Base-by-base conservation (phyloP, 192 early-diverging fungal species). In the Gamsiella multidivaricata region DNA sequence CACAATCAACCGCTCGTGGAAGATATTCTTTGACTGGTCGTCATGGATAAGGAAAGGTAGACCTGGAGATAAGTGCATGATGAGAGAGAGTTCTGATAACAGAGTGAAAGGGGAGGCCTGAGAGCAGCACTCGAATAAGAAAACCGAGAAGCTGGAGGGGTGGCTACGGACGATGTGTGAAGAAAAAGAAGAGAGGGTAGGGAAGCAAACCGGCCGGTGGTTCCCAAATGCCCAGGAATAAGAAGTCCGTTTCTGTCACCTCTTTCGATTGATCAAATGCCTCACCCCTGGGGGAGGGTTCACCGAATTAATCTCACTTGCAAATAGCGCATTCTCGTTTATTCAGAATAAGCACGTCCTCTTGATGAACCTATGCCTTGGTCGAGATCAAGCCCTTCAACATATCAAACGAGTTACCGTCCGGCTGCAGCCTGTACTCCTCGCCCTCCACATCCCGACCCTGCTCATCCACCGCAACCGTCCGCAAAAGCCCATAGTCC, bases 321-420 rank as follows among this genome's bases (percentile, higher is more conserved):
- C 14, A n/a, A 9, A 17, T n/a, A 50, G 9, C 8, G 1, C n/a
- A 3, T 22, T 0, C 47, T 22, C 22, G 20, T 22, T n/a, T 50
- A 50, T 53, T 31, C 41, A 2, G 18, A 11, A 29, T 49, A 20
- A 34, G 1, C 34, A 7, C 52, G 10, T 63, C 31, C 36, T 11
- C 52, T 31, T 63, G 2, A 59, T 3, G n/a, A n/a, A 34, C 52
- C 51, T 42, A 75, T 14, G 58, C 25, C 49, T 96, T 97, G 8
- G 81, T 76, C 14, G 84, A 87, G 75, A 99, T 96, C 36, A 99
- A 69, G 0, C 94, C 94, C 57, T 93, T 90, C 72, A 98, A 84
- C 94, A 99, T 97, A 81, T 99, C 97, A 83, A 99, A 99, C 29
- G 90, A 92, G 79, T 98, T 99, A 18, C 97, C 97, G 71, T 97